Evolutionary conservation across 176 grass and related monocot genomes (phyloP), one percentile per base, ranked within the genome.

Genomic region (Oryza officinalis): DNA sequence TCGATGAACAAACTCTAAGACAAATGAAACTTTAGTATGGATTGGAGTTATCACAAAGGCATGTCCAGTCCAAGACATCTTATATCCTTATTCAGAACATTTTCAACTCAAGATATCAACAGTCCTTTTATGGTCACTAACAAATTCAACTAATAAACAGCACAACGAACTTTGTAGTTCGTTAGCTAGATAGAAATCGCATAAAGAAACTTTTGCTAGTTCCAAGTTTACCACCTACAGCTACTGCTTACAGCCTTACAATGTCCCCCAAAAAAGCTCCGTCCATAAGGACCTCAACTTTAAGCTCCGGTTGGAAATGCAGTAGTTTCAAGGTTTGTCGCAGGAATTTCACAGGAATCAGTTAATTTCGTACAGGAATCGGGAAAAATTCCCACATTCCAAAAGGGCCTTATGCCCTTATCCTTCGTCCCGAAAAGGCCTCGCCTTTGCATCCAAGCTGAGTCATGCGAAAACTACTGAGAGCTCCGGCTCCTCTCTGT

Each of bases 271-370:
- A 50, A 68, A 32, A 33, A 86, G 25, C 77, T 75, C 69, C 67
- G 61, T 31, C 49, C 70, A 81, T 32, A 80, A 75, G 46, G 43
- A 75, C 50, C 63, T 5, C 26, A 11, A 8, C 77, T 81, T 75
- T 57, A 0, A 22, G 52, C 5, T 4, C 1, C 52, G 18, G 0
- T 57, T 22, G 0, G 13, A 57, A 57, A n/a, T 57, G 14, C 52
- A 57, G 52, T 9, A 9, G 2, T 20, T 54, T n/a, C 2, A 57
- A 57, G 18, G 7, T 8, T 2, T 9, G 6, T n/a, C 1, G 0
- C 17, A 57, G 52, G 52, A 57, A 17, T 49, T 49, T 49, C 50
- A 22, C 0, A 54, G 17, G 18, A 22, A 54, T 22, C 49, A 54
- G 14, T 50, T 18, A 50, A 50, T 50, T 50, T 50, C 15, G 15